A percentile compares a stretch with the other conserved stretches of the same genome.
Conservation (phyloP, 202 grass and related monocot species). For the Setaria italica region DNA sequence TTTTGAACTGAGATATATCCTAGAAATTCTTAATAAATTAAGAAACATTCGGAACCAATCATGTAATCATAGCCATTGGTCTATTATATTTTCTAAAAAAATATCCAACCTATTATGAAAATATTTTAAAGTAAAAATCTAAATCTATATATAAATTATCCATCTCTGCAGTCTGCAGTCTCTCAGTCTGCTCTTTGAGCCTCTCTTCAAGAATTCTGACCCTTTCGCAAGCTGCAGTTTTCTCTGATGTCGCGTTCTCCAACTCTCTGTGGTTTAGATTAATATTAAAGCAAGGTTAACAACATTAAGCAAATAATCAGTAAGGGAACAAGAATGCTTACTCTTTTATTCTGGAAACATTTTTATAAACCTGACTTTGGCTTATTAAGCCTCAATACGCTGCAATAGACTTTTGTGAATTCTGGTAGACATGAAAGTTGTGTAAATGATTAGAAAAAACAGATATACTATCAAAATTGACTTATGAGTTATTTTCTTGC, state of each 20-base stretch:
- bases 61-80: too few species aligned
- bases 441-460: background rate
- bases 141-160: too few species aligned
- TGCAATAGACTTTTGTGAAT: background rate
- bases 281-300: background rate
- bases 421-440: background rate
- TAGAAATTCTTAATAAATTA: too few species aligned
- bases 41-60: too few species aligned
- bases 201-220: background rate
- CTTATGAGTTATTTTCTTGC: background rate
- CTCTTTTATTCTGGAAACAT: background rate
- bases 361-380: conserved; percentile 5
- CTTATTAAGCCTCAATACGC: background rate
- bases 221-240: background rate
- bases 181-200: background rate
- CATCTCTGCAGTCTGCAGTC: background rate
- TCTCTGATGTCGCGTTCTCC: background rate
- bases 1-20: too few species aligned
- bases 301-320: background rate
- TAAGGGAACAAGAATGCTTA: background rate
- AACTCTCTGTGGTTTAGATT: conserved; percentile 10
- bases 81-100: too few species aligned
- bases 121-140: too few species aligned
- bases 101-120: too few species aligned
- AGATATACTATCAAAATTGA: too few species aligned